Base-by-base conservation (phyloP, 768 basidiomycete genomes). In the Plicaturopsis crispa region DNA sequence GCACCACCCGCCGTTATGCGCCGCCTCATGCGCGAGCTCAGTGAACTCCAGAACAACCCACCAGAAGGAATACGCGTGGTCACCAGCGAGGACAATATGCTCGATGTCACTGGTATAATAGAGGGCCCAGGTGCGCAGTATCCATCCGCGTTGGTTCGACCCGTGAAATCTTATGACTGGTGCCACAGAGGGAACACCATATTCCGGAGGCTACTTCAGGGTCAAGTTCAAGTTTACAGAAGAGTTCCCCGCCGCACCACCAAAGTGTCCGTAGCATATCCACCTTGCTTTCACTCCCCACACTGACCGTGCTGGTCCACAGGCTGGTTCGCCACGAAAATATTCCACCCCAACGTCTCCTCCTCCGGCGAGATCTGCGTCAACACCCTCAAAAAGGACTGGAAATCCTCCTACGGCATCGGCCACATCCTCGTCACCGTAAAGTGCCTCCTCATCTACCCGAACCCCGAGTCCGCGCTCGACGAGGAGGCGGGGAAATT, bases 291-390 rank as follows among this genome's bases (percentile, higher is more conserved):
- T 34, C 40, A 10, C 1, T 10, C 42, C n/a, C n/a, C 23, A 1
- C 23, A 5, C 41, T 7, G 6, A 13, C 3, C 14, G 39, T 22
- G 16, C 33, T 21, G 23, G 38, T 8, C 22, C 30, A 8, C 48
- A 94, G 92, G 93, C 53, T 83, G 87, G 68, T 85, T 96, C 48
- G 66, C 73, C 11, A 96, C 93, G 35, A 96, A 94, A 67, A 93
- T 98, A 40, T 97, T 97, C 61, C 93, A 97, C 52, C 93, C 94
- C 0, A 98, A 98, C 51, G 90, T 98, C 28, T 93, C 91, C 0
- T 70, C 74, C 23, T 59, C 75, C 0, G 92, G 92, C 12, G 92
- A 96, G 61, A 97, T 97, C 48, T 97, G 92, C 57, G 92, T 97
- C 11, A 94, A 93, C 64, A 97, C 92, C 5, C 66, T 97, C 18